Evolutionary conservation across 2,329 filamentous ascomycete genomes (phyloP), one percentile per base, ranked within the genome.

Genomic region (Paecilomyces niveus): DNA sequence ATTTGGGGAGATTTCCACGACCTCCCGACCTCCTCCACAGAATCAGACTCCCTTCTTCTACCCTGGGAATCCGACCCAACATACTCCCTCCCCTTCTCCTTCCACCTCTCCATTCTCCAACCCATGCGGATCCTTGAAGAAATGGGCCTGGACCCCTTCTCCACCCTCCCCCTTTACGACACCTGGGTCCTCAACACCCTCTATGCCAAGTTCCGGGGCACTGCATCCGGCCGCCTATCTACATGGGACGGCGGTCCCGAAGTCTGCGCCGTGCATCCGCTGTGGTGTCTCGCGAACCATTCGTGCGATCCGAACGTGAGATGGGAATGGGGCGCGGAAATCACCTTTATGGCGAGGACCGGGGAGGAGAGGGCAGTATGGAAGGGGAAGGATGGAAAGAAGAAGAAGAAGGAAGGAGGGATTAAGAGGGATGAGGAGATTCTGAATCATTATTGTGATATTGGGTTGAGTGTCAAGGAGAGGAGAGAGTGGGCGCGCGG

Each of bases 261-360:
- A 67, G 89, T 96, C 3, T 91, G 90, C 29, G 93, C 93, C 29
- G 92, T 97, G 29, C 92, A 97, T 75, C 92, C 93, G 1, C 85
- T 96, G 65, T 99, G 94, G 92, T 97, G 92, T 74, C 81, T 97
- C 31, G 92, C 93, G 29, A 99, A 99, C 69, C 94, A 99, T 72
- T 91, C 92, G 72, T 99, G 94, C 75, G 87, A 96, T 70, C 94
- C 94, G 8, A 97, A 96, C 72, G 92, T 97, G 45, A 84, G 84
- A 3, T 99, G 94, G 94, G 90, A 96, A 68, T 97, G 92, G 90
- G 86, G 88, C 54, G 72, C 70, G 3, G 72, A 76, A 63, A 76
- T 76, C 57, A 74, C 70, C 2, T 75, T 76, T 65, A 64, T 69
- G 18, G 74, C 70, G 11, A 62, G 75, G 22, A 63, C 58, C 29